A percentile compares a stretch with the other conserved stretches of the same genome.
These are phyloP conservation scores for Coccomyxa sp. DNA, from an alignment of 139 green algal species.

Conservation along the genomic window DNA sequence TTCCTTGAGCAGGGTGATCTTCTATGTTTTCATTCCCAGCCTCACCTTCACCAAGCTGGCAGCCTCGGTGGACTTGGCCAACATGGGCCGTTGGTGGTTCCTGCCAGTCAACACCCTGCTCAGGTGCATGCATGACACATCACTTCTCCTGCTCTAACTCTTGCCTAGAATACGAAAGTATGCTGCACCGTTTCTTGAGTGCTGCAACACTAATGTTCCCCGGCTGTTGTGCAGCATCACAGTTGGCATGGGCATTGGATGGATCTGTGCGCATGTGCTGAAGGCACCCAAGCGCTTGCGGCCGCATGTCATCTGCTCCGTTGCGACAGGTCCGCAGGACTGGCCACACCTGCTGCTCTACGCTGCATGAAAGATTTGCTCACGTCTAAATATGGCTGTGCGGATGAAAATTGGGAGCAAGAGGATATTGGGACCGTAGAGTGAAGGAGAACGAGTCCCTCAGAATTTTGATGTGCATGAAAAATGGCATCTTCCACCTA, in stretches of 20 bases:
- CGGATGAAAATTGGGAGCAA: too few relatives aligned
- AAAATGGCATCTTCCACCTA: too few relatives aligned
- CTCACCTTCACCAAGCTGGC: constrained; percentile 32
- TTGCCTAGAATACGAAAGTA: neutral
- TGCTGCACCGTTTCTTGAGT: neutral
- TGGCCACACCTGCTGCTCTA: neutral
- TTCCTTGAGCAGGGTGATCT: constrained; percentile 22
- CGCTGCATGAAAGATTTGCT: neutral
- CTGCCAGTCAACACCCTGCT: constrained; percentile 28
- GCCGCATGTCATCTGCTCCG: constrained; percentile 8
- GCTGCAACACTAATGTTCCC: neutral
- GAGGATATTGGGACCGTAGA: too few relatives aligned
- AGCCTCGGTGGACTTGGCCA: constrained; percentile 11
- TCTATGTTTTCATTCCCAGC: constrained; percentile 29
- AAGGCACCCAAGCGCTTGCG: constrained; percentile 9
- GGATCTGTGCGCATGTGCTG: constrained; percentile 3
- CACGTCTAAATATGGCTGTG: neutral
- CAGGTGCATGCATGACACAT: constrained; percentile 8
- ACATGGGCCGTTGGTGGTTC: constrained; percentile 22
- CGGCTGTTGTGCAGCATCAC: constrained; percentile 6
- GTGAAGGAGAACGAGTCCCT: too few relatives aligned
- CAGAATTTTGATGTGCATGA: neutral
- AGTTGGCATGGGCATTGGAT: constrained; percentile 9
- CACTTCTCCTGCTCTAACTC: neutral
- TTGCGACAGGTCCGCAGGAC: neutral